Evolutionary conservation across 2,329 filamentous ascomycete genomes (phyloP).

Genomic region (Botrytis fragariae): DNA sequence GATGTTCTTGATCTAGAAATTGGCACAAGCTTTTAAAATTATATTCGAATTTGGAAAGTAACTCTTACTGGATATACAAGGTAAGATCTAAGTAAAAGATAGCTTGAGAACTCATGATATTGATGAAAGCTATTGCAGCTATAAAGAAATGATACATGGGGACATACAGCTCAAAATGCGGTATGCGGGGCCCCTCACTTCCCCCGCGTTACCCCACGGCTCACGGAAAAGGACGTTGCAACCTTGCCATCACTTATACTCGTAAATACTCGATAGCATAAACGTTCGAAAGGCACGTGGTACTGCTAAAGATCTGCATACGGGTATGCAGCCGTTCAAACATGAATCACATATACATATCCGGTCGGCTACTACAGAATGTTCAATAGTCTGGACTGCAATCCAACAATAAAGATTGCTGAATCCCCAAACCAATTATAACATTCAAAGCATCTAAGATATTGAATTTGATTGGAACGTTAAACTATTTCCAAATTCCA

Average conservation of each 20-base stretch:
- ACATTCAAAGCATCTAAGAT: too few species aligned
- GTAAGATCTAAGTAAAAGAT: background rate
- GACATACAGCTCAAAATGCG: background rate
- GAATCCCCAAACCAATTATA: too few species aligned
- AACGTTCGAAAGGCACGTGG: background rate
- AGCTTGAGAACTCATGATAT: background rate
- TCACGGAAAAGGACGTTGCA: slow-evolving; percentile 13
- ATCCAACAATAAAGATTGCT: too few species aligned
- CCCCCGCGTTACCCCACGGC: slow-evolving; percentile 4
- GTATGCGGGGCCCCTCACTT: slow-evolving; percentile 16
- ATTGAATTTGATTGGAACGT: too few species aligned
- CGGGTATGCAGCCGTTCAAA: background rate
- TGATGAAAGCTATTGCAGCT: background rate
- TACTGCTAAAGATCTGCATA: background rate
- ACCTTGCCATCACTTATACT: background rate
- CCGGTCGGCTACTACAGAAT: background rate
- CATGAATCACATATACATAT: background rate
- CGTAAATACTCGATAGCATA: background rate
- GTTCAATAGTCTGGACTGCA: too few species aligned
- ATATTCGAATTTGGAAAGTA: background rate
- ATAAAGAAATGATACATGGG: background rate
- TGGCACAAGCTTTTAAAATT: background rate
- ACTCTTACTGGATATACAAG: background rate
- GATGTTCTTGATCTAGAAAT: background rate
- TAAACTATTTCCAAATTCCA: too few species aligned